Evolutionary conservation across 2,329 filamentous ascomycete genomes (phyloP).

Genomic region (Orbilia quercus): DNA sequence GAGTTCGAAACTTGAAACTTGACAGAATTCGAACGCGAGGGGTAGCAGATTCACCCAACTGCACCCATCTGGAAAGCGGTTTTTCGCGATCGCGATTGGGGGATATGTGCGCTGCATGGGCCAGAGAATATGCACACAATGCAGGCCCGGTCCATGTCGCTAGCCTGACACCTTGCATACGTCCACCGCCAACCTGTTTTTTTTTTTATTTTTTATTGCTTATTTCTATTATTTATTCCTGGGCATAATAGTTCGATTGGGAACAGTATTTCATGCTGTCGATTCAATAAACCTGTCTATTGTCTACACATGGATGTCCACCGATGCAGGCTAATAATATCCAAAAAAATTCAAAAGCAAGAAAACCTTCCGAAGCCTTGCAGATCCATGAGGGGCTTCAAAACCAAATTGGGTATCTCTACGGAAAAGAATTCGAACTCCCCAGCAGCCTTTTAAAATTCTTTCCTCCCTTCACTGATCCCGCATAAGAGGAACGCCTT

Average conservation of each 20-base stretch:
- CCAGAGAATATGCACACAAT: constrained; percentile 29
- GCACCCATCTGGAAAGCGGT: neutral
- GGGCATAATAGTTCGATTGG: too few relatives aligned
- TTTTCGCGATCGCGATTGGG: constrained; percentile 20
- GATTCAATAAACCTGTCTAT: too few relatives aligned
- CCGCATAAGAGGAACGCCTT: constrained; percentile 9
- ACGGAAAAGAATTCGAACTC: constrained; percentile 15
- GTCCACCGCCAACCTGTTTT: constrained; percentile 38
- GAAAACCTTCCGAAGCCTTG: neutral
- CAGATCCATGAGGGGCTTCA: constrained; percentile 15
- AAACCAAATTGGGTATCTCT: constrained; percentile 40
- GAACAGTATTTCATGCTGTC: too few relatives aligned
- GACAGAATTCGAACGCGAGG: constrained; percentile 48
- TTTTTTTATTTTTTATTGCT: neutral
- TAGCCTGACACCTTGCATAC: constrained; percentile 4
- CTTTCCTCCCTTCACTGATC: constrained; percentile 7
- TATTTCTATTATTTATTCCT: neutral
- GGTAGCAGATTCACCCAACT: constrained; percentile 13
- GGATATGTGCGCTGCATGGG: constrained; percentile 30
- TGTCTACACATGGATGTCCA: too few relatives aligned
- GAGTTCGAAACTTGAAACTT: constrained; percentile 37
- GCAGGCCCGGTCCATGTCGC: constrained; percentile 18
- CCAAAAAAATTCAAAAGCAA: neutral
- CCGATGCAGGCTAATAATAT: neutral
- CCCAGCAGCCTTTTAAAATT: neutral